Base-by-base conservation (phyloP, 2,329 filamentous ascomycete species). In the Trichoderma atroviride region DNA sequence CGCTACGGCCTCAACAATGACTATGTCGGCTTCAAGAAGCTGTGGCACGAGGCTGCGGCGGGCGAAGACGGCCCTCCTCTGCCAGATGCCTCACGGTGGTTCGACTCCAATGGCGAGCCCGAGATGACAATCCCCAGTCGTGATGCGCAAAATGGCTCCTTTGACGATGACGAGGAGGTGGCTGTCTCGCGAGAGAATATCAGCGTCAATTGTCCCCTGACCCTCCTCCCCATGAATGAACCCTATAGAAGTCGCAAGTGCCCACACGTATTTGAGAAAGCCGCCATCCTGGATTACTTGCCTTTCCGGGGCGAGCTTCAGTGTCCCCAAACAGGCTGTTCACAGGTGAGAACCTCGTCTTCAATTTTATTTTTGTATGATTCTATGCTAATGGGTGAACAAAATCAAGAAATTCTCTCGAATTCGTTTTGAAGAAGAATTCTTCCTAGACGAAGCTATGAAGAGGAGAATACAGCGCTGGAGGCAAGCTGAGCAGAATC, bases 181-280 rank as follows among this genome's bases (percentile, higher is more conserved):
- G 85, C 90, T 1, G 85, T 94, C 35, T 85, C 87, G 33, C 83
- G 87, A 60, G 88, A 89, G 71, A 86, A 85, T 5, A 83, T 89
- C 64, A 91, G 87, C 77, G 86, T 90, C 37, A 89, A 87, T 74
- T 94, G 92, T 74, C 91, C 91, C 0, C 78, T 94, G 24, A 91
- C 91, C 0, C 81, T 93, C 72, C 82, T 83, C 63, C 82, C 86
- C 56, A 89, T 93, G 81, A 81, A 82, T 53, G 85, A 92, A 64
- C 92, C 92, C 0, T 88, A 87, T 74, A 91, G 87, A 68, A 92
- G 87, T 74, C 81, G 76, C 16, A 86, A 87, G 72, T 94, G 92
- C 81, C 88, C 87, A 68, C 92, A 94, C 77, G 89, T 86, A 0
- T 94, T 92, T 76, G 90, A 94, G 75, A 90, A 87, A 77, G 75